Evolutionary conservation across 768 basidiomycete genomes (phyloP).

Genomic region (Chalciporus sphaerocephalus): DNA sequence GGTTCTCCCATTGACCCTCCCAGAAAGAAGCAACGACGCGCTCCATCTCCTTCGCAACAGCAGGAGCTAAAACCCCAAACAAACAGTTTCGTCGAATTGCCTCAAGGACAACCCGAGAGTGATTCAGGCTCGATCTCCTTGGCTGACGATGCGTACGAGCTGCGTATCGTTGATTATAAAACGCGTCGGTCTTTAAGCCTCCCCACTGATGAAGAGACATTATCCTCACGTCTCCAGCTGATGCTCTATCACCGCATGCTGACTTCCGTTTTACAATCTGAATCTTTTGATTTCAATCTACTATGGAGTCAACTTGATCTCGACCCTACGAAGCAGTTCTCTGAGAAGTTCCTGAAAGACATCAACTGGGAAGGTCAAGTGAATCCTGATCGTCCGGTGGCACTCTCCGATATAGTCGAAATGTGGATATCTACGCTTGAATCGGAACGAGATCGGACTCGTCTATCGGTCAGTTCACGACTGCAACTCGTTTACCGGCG

Average conservation of each 20-base stretch:
- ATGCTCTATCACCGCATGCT: conserved; percentile 76
- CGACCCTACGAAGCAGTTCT: conserved; percentile 44
- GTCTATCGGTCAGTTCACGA: conserved; percentile 32
- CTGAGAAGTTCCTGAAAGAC: conserved; percentile 42
- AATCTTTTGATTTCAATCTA: conserved; percentile 44
- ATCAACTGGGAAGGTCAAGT: conserved; percentile 17
- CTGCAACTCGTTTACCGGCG: conserved; percentile 42
- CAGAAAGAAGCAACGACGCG: conserved; percentile 26
- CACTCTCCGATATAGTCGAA: conserved; percentile 31
- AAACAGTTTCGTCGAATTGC: too few relatives aligned
- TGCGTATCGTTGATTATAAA: conserved; percentile 65
- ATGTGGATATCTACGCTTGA: conserved; percentile 31
- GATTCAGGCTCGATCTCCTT: neutral
- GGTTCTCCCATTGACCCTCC: conserved; percentile 17
- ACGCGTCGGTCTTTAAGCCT: conserved; percentile 50
- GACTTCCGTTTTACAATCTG: conserved; percentile 42
- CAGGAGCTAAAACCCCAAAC: too few relatives aligned
- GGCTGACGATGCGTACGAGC: conserved; percentile 17
- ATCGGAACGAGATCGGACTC: conserved; percentile 13
- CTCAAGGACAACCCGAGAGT: neutral
- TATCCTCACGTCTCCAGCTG: conserved; percentile 62
- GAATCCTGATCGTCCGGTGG: conserved; percentile 19
- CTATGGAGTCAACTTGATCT: conserved; percentile 51
- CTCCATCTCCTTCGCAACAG: conserved; percentile 17
- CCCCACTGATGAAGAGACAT: conserved; percentile 55